Percentiles rank a stretch among this genome's conserved stretches.
phyloP scores from a whole-genome alignment of 805 yeast genomes.

The Teunomyces lycoperdinae region DNA sequence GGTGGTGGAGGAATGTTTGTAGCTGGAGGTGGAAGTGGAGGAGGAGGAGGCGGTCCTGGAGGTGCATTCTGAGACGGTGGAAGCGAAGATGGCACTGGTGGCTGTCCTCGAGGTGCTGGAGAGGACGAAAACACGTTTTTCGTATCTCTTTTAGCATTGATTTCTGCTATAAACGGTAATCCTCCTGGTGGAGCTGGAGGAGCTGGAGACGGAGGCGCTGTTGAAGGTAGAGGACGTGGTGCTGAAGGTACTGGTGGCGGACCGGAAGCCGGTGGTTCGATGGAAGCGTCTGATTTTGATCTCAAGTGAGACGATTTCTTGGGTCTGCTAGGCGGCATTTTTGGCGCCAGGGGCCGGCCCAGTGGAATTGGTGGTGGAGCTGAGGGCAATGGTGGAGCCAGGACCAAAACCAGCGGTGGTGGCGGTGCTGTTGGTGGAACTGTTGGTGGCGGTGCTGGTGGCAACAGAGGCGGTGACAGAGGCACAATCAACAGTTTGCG shows the following conservation, averaged over 20 bases:
- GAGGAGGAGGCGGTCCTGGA: slow-evolving; percentile 17
- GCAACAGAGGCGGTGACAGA: slow-evolving; percentile 21
- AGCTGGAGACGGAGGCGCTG: slow-evolving; percentile 12
- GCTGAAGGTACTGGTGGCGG: slow-evolving; percentile 13
- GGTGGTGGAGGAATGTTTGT: slow-evolving; percentile 4
- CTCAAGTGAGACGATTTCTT: slow-evolving; percentile 36
- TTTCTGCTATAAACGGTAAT: slow-evolving; percentile 49
- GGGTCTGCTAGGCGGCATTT: slow-evolving; percentile 40
- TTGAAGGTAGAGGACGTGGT: slow-evolving; percentile 16
- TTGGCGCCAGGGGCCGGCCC: slow-evolving; percentile 21
- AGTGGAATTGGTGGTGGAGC: slow-evolving; percentile 11
- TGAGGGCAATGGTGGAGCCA: slow-evolving; percentile 32
- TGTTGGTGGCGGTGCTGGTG: slow-evolving; percentile 16
- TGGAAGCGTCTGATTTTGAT: slow-evolving; percentile 1
- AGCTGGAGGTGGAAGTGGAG: slow-evolving; percentile 9
- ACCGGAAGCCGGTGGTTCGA: background rate
- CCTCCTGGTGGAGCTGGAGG: slow-evolving; percentile 29
- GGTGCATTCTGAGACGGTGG: slow-evolving; percentile 10
- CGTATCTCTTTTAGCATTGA: slow-evolving; percentile 48
- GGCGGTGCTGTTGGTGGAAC: slow-evolving; percentile 9
- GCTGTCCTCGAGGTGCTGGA: slow-evolving; percentile 17
- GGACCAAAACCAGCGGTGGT: slow-evolving; percentile 12
- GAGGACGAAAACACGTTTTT: slow-evolving; percentile 12
- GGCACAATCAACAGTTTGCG: slow-evolving; percentile 12
- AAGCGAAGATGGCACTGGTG: slow-evolving; percentile 3